Evolutionary conservation across 768 basidiomycete species (phyloP), one percentile per base, ranked within the genome.

Genomic region (Mycena kentingensis): DNA sequence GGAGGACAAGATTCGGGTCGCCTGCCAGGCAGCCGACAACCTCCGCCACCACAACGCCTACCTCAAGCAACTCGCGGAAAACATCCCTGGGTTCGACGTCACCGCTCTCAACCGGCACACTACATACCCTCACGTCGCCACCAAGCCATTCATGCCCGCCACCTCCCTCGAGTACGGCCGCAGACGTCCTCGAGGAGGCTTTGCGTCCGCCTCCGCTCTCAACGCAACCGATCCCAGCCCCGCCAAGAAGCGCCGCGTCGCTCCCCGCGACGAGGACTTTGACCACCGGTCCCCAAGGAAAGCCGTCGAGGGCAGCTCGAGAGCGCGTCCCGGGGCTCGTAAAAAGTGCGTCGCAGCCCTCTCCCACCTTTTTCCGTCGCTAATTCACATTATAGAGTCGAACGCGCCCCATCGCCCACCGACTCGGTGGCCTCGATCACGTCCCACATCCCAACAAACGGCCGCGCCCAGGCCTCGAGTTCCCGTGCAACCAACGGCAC

Each of bases 1-100:
- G 48, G 96, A 98, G 70, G 97, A 98, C 83, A 98, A 98, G 78
- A 96, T 98, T 70, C 84, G 93, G 64, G 92, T 96, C 54, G 93
- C 93, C 18, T 92, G 87, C 60, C 87, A 85, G 57, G 93, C 93
- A 24, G 90, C 91, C 31, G 94, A 98, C 74, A 88, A 83, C 62
- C 84, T 98, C 70, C 82, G 85, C 63, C 70, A 71, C 8, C 84
- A 90, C 67, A 71, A 77, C 39, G 65, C 66, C 54, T 84, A 90
- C 62, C 80, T 90, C 65, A 75, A 76, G 43, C 72, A 76, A 21
- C 78, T 91, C 28, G 73, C 88, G 10, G 80, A 80, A 54, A 73
- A 79, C 52, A 68, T 90, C 7, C 87, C 88, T 19, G 80, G 77
- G 53, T 84, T 86, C 59, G 83, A 89, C 67, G 59, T 77, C 6